Base-by-base conservation (phyloP, 768 basidiomycete genomes). In the Podaxis sp. region DNA sequence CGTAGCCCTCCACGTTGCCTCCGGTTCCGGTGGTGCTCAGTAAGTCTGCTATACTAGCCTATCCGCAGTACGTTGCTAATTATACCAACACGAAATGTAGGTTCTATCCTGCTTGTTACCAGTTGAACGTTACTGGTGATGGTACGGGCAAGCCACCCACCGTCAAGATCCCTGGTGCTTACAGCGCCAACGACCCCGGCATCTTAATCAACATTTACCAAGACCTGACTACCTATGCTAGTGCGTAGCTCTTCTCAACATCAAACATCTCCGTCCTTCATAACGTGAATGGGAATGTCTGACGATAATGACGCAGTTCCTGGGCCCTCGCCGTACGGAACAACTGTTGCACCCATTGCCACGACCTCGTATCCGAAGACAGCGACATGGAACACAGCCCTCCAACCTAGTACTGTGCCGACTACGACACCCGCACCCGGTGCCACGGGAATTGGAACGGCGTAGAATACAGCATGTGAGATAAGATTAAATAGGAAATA, bases 121-220 rank as follows among this genome's bases (percentile, higher is more conserved):
- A 81, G 67, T 65, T 82, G 67, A 76, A 72, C 64, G 76, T 70
- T 39, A 44, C 59, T 66, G 63, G 72, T 38, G 59, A 66, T 24
- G 80, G 80, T 36, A 69, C 71, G 2, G 74, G 74, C 33, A 69
- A 54, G 55, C 81, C 81, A 22, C 63, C 76, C 12, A 76, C 76
- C 17, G 80, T 81, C 64, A 73, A 67, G 54, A 69, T 82, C 68
- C 80, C 80, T 17, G 80, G 80, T 61, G 79, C 79, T 3, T 82
- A 82, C 72, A 66, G 57, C 44, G 73, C 76, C 22, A 65, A 48
- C 28, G 77, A 78, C 69, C 78, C 77, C 19, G 71, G 67, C 49
- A 81, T 83, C 68, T 71, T 80, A 57, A 76, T 83, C 71, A 80
- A 83, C 73, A 81, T 83, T 64, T 80, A 84, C 73, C 67, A 71